Conservation (phyloP, 2,329 filamentous ascomycete species). For the Fusarium foetens region DNA sequence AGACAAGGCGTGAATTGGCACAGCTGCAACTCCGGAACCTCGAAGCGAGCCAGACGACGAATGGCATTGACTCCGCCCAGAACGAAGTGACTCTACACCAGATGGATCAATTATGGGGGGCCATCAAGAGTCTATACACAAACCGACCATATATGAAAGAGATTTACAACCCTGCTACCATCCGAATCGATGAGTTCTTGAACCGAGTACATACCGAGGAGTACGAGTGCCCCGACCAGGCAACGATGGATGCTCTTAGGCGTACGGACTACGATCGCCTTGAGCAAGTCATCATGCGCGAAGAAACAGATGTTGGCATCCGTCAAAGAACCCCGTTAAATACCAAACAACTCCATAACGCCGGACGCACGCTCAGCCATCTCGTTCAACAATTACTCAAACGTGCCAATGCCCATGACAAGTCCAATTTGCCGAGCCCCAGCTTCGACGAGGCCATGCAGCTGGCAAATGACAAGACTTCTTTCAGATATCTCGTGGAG, state of each 20-base stretch:
- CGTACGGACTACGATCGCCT: constrained; percentile 46
- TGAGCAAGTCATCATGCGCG: constrained; percentile 44
- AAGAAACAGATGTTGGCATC: constrained; percentile 41
- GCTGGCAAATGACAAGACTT: constrained; percentile 28
- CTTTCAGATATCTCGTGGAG: constrained; percentile 42
- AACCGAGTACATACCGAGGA: constrained; percentile 43
- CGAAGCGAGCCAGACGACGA: constrained; percentile 31
- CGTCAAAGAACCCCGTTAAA: constrained; percentile 39
- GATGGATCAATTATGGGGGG: constrained; percentile 48
- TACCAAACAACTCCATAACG: constrained; percentile 43
- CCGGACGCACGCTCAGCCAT: constrained; percentile 41
- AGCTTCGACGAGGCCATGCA: constrained; percentile 46
- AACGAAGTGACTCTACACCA: constrained; percentile 41
- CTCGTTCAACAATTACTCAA: constrained; percentile 47
- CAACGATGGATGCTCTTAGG: constrained; percentile 34
- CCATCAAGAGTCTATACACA: constrained; percentile 46
- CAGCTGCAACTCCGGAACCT: constrained; percentile 48
- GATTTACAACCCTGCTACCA: constrained; percentile 45
- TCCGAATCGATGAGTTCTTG: constrained; percentile 44
- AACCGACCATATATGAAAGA: constrained; percentile 53
- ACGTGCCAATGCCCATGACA: constrained; percentile 41
- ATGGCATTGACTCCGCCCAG: constrained; percentile 11
- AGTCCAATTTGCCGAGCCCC: constrained; percentile 35
- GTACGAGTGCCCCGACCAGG: constrained; percentile 43
- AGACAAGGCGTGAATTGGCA: constrained; percentile 60